A percentile compares a stretch with the other conserved stretches of the same genome.
Evolutionary conservation across 2,329 filamentous ascomycete genomes (phyloP).

Genomic region (Xylaria sp.): DNA sequence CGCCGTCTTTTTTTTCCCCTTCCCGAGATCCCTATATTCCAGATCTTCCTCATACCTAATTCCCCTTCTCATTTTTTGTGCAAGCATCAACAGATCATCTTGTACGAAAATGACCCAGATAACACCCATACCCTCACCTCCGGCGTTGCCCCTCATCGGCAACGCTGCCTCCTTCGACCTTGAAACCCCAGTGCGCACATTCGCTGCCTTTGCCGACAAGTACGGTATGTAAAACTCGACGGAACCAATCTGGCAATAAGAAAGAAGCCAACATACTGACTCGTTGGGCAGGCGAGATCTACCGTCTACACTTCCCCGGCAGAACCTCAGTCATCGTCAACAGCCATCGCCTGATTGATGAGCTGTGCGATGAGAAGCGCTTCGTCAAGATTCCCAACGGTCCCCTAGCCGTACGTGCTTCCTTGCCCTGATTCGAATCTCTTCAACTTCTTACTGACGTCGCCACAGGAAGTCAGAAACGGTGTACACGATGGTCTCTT

Average conservation of each 20-base stretch:
- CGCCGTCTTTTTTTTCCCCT: too few species aligned
- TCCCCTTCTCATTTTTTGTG: too few species aligned
- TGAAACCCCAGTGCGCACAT: slow-evolving; percentile 50
- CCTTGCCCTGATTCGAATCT: neutral
- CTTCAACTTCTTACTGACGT: neutral
- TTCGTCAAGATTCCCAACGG: slow-evolving; percentile 54
- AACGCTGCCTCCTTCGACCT: slow-evolving; percentile 59
- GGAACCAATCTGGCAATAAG: neutral
- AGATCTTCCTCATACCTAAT: neutral
- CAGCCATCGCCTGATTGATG: slow-evolving; percentile 53
- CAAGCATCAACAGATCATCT: neutral
- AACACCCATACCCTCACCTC: slow-evolving; percentile 56
- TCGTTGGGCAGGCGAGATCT: slow-evolving; percentile 49
- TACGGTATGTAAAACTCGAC: slow-evolving; percentile 51
- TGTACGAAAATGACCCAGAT: slow-evolving; percentile 9
- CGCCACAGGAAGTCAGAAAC: slow-evolving; percentile 47
- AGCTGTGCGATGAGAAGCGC: slow-evolving; percentile 60
- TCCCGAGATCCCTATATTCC: neutral
- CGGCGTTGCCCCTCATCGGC: slow-evolving; percentile 59
- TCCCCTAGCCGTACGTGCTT: slow-evolving; percentile 38
- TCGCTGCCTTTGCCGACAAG: slow-evolving; percentile 54
- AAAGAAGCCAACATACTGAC: slow-evolving; percentile 11
- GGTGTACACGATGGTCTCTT: slow-evolving; percentile 62
- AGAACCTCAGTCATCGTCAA: slow-evolving; percentile 46
- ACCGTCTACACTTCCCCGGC: slow-evolving; percentile 46